phyloP scores from a whole-genome alignment of 768 basidiomycete species.

The Termitomyces sp. region DNA sequence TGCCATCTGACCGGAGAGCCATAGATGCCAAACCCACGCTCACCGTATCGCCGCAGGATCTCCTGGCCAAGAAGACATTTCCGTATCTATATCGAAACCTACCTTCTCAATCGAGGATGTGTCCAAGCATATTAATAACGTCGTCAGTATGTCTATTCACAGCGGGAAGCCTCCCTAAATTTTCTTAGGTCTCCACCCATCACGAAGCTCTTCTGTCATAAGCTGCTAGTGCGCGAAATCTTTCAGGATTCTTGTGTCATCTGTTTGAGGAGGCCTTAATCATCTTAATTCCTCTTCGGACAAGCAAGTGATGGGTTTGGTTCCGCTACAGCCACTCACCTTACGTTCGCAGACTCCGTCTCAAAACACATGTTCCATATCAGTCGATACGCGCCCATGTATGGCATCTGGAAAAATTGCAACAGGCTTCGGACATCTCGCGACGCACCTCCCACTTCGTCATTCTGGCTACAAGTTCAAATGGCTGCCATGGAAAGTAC shows the following conservation, averaged over 20 bases:
- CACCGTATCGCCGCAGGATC: slow-evolving; percentile 35
- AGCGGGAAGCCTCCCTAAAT: not conserved
- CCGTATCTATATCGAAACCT: slow-evolving; percentile 82
- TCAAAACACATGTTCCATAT: slow-evolving; percentile 84
- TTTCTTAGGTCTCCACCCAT: slow-evolving; percentile 66
- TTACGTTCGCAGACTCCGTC: slow-evolving; percentile 52
- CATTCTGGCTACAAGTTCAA: slow-evolving; percentile 76
- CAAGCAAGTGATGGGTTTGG: slow-evolving; percentile 42
- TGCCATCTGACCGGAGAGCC: slow-evolving; percentile 75
- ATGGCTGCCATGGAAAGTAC: slow-evolving; percentile 63
- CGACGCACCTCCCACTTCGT: slow-evolving; percentile 83
- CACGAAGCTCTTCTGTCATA: slow-evolving; percentile 79
- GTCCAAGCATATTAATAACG: slow-evolving; percentile 78
- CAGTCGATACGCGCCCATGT: slow-evolving; percentile 68
- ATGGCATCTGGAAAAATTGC: slow-evolving; percentile 66
- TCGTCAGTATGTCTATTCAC: slow-evolving; percentile 44
- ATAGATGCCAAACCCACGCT: slow-evolving; percentile 29
- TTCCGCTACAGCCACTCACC: slow-evolving; percentile 18
- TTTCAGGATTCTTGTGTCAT: slow-evolving; percentile 63
- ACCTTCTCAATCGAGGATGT: slow-evolving; percentile 89
- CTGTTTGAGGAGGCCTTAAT: slow-evolving; percentile 62
- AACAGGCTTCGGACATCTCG: slow-evolving; percentile 78
- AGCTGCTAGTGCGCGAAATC: slow-evolving; percentile 67
- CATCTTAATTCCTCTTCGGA: slow-evolving; percentile 74
- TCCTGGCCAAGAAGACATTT: slow-evolving; percentile 79